Evolutionary conservation across 305 asterid species (phyloP).

Genomic region (Rubia peregrina): DNA sequence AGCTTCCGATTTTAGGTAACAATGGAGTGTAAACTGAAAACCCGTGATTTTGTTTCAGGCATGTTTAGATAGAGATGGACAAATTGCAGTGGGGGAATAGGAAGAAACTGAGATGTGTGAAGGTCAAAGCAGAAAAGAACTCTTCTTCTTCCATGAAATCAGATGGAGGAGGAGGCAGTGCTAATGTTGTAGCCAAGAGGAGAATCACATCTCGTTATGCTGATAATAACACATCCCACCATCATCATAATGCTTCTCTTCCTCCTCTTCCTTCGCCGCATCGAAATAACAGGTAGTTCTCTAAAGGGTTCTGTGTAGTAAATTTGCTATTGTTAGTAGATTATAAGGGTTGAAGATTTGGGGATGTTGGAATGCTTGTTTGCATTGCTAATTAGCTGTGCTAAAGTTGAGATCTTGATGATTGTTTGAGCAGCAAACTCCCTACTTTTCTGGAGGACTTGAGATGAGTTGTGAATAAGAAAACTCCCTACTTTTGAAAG

Average conservation of each 20-base stretch:
- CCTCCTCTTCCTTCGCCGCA: constrained; percentile 60
- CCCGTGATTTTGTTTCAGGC: background rate
- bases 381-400: background rate
- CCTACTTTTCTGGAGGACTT: background rate
- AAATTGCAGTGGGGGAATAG: constrained; percentile 44
- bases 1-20: background rate
- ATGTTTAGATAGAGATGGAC: constrained; percentile 15
- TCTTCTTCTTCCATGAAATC: constrained; percentile 31
- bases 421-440: background rate
- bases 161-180: constrained; percentile 37
- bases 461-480: background rate
- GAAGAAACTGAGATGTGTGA: constrained; percentile 40
- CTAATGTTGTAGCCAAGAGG: constrained; percentile 46
- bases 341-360: background rate
- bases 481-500: background rate
- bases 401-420: constrained; percentile 12
- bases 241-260: constrained; percentile 32
- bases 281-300: constrained; percentile 51
- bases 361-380: background rate
- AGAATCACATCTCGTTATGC: constrained; percentile 61
- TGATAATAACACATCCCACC: constrained; percentile 26
- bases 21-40: background rate
- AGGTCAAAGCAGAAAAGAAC: constrained; percentile 27
- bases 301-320: background rate
- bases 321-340: background rate